Evolutionary conservation across 2,329 filamentous ascomycete genomes (phyloP).

Genomic region (Chaetomium strumarium): DNA sequence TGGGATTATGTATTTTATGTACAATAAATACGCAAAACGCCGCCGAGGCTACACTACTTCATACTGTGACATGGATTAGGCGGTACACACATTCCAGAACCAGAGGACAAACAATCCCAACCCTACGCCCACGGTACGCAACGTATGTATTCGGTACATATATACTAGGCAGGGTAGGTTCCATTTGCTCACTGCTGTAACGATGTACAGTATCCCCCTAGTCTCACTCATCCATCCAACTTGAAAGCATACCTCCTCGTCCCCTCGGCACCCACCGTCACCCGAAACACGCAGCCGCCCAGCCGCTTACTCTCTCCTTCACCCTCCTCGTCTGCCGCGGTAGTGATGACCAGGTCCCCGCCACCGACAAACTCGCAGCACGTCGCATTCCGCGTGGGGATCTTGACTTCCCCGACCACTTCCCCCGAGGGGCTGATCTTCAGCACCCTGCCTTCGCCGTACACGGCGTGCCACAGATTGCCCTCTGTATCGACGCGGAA

Average conservation of each 20-base stretch:
- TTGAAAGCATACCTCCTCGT: slow-evolving; percentile 58
- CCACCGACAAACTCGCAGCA: slow-evolving; percentile 77
- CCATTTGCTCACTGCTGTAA: not conserved
- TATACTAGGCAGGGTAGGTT: too few species aligned
- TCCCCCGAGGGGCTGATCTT: slow-evolving; percentile 65
- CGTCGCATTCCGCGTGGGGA: slow-evolving; percentile 75
- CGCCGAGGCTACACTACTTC: too few species aligned
- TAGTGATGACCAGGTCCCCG: slow-evolving; percentile 71
- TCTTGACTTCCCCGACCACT: slow-evolving; percentile 65
- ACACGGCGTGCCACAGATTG: slow-evolving; percentile 86
- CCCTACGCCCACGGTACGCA: too few species aligned
- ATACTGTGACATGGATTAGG: too few species aligned
- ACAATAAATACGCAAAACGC: too few species aligned
- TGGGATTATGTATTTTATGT: too few species aligned
- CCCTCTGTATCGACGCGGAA: slow-evolving; percentile 79
- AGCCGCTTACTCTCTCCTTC: slow-evolving; percentile 58
- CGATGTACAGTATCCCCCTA: not conserved
- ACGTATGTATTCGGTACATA: too few species aligned
- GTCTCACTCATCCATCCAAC: not conserved
- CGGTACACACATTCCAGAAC: too few species aligned
- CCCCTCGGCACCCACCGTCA: slow-evolving; percentile 69
- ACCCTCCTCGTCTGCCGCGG: slow-evolving; percentile 59
- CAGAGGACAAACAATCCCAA: too few species aligned
- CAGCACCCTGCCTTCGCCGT: slow-evolving; percentile 69
- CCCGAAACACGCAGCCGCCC: slow-evolving; percentile 67